Percentiles rank a stretch among this genome's conserved stretches.
Conservation (phyloP, 1,139 yeast genomes). For the Lodderomyces theae region DNA sequence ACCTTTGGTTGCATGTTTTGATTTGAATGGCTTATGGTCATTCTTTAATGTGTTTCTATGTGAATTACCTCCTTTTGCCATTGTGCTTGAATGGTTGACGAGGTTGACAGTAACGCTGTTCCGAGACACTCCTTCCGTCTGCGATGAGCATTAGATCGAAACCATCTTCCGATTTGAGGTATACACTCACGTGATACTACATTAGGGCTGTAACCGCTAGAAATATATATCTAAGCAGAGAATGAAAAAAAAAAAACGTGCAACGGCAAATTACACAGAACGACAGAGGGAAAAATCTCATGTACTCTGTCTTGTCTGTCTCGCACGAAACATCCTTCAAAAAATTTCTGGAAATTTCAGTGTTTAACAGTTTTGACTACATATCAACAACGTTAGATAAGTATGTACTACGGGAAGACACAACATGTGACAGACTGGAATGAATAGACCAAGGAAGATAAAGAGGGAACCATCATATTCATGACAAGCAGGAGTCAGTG, state of each 20-base stretch:
- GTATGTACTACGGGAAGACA: slow-evolving; percentile 1
- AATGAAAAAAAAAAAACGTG: neutral
- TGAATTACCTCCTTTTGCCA: slow-evolving; percentile 68
- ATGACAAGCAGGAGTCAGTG: too few relatives aligned
- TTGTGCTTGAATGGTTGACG: slow-evolving; percentile 16
- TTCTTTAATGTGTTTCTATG: slow-evolving; percentile 83
- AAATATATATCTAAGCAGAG: neutral
- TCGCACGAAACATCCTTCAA: slow-evolving; percentile 1
- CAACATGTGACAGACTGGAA: neutral
- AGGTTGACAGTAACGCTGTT: neutral
- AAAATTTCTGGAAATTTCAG: slow-evolving; percentile 2
- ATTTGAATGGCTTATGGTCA: slow-evolving; percentile 85
- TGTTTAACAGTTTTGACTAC: neutral
- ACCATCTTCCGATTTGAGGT: neutral
- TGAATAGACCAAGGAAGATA: too few relatives aligned
- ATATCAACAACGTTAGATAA: slow-evolving; percentile 9
- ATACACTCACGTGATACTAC: neutral
- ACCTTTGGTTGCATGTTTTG: slow-evolving; percentile 90
- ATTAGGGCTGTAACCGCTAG: neutral
- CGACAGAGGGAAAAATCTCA: too few relatives aligned
- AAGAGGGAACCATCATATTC: too few relatives aligned
- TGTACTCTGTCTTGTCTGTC: too few relatives aligned
- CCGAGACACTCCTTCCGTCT: neutral
- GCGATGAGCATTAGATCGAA: neutral
- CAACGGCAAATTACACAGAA: slow-evolving; percentile 2